Conservation (phyloP, 768 basidiomycete species). For the Leccinum barrowsii region DNA sequence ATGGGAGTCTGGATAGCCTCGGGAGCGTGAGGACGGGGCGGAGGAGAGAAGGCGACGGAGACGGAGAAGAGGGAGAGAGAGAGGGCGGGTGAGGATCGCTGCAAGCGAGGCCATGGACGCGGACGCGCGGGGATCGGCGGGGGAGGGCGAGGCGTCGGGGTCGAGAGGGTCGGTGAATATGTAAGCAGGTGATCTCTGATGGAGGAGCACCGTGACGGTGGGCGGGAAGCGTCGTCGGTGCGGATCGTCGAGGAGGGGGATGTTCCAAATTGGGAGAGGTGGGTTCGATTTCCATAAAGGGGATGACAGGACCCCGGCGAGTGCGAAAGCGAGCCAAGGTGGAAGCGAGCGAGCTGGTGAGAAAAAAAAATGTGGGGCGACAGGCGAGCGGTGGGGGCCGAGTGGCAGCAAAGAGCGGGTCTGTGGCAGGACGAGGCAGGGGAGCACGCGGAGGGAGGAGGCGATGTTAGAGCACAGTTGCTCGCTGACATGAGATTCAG, state of each 20-base stretch:
- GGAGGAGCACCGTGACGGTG: conserved; percentile 6
- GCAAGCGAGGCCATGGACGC: not conserved
- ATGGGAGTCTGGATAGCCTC: conserved; percentile 8
- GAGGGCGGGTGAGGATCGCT: conserved; percentile 5
- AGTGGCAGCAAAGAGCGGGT: conserved; percentile 25
- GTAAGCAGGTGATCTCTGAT: conserved; percentile 18
- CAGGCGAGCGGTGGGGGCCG: not conserved
- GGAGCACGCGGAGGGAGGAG: conserved; percentile 13
- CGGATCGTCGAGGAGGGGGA: conserved; percentile 28
- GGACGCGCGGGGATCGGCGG: conserved; percentile 18
- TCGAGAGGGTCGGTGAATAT: conserved; percentile 23
- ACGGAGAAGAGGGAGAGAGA: conserved; percentile 12
- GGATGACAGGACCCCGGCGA: conserved; percentile 29
- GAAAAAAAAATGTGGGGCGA: conserved; percentile 10
- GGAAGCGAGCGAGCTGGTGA: conserved; percentile 24
- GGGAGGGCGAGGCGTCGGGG: conserved; percentile 12
- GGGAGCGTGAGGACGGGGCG: conserved; percentile 12
- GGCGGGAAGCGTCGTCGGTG: conserved; percentile 22
- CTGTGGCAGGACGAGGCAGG: conserved; percentile 22
- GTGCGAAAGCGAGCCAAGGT: conserved; percentile 26
- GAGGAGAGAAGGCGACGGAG: conserved; percentile 9
- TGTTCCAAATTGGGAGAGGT: conserved; percentile 12
- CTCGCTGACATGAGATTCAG: conserved; percentile 30
- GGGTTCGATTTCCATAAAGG: conserved; percentile 20
- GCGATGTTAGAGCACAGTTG: conserved; percentile 15